Conservation (phyloP, 1,139 yeast genomes). For the Yamadazyma jaroonii region DNA sequence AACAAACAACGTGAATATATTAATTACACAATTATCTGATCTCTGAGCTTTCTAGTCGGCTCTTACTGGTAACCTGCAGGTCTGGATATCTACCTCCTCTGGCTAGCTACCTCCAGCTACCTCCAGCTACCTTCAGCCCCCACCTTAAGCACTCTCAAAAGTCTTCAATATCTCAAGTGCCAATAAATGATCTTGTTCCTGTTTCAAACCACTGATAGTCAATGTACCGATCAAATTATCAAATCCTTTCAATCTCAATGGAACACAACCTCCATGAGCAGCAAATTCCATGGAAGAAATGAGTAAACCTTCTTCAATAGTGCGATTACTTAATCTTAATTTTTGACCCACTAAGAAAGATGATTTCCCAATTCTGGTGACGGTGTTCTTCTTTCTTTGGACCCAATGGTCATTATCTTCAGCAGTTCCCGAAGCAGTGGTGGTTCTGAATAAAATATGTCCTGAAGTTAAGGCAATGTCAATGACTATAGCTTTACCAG, state of each 20-base stretch:
- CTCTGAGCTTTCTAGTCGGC: too few relatives aligned
- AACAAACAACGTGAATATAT: too few relatives aligned
- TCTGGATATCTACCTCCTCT: too few relatives aligned
- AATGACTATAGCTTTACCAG: constrained; percentile 40
- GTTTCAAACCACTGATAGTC: constrained; percentile 59
- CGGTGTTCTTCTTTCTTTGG: constrained; percentile 51
- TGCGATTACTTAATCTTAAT: constrained; percentile 25
- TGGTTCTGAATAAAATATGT: constrained; percentile 52
- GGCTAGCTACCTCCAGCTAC: too few relatives aligned
- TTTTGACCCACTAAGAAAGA: constrained; percentile 55
- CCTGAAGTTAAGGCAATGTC: constrained; percentile 50
- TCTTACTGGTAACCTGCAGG: too few relatives aligned
- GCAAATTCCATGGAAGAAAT: constrained; percentile 49
- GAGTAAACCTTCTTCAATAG: constrained; percentile 40
- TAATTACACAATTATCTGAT: too few relatives aligned
- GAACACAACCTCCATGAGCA: constrained; percentile 63
- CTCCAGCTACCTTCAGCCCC: too few relatives aligned
- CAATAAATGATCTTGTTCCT: constrained; percentile 44
- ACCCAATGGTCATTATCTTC: constrained; percentile 62
- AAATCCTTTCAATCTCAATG: constrained; percentile 42
- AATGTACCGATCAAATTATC: constrained; percentile 53
- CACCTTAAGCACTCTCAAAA: constrained; percentile 2
- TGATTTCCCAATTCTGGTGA: constrained; percentile 50
- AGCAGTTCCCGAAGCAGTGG: constrained; percentile 39
- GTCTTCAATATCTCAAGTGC: constrained; percentile 20